These are phyloP conservation scores for Tetrapisispora taiwanensis DNA, from an alignment of 805 yeast genomes.

Conservation along the genomic window DNA sequence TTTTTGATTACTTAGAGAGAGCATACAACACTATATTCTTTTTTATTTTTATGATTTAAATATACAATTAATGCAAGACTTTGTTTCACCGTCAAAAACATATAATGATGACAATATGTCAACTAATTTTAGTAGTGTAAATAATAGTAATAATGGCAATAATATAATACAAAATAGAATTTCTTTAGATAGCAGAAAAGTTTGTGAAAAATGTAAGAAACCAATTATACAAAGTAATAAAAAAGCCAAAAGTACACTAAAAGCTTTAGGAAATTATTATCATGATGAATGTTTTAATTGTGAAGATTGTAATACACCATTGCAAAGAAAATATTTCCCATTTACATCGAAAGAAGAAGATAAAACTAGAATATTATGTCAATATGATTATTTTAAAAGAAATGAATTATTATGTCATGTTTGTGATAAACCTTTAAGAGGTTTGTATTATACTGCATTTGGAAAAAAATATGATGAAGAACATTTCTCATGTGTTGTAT, in stretches of 20 bases:
- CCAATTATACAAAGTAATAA: slow-evolving; percentile 48
- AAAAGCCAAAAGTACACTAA: slow-evolving; percentile 40
- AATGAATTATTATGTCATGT: slow-evolving; percentile 76
- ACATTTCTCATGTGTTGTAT: slow-evolving; percentile 85
- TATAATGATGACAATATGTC: background rate
- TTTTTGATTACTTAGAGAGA: no score
- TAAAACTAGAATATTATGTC: slow-evolving; percentile 64
- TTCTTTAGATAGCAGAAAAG: slow-evolving; percentile 15
- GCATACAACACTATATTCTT: background rate
- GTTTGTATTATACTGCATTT: slow-evolving; percentile 88
- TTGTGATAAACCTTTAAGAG: slow-evolving; percentile 78
- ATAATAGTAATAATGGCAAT: background rate
- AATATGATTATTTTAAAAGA: slow-evolving; percentile 81
- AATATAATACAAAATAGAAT: background rate
- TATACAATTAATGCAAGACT: background rate
- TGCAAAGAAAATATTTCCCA: slow-evolving; percentile 85
- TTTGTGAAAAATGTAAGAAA: slow-evolving; percentile 44
- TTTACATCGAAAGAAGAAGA: slow-evolving; percentile 39
- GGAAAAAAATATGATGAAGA: slow-evolving; percentile 89
- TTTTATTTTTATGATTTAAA: background rate
- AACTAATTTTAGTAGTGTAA: no score
- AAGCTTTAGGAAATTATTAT: slow-evolving; percentile 70
- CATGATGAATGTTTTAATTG: slow-evolving; percentile 87
- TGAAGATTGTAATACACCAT: slow-evolving; percentile 68
- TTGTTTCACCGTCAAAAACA: background rate